phyloP scores from a whole-genome alignment of 2,329 filamentous ascomycete genomes.

The Ascochyta viciae-villosae region DNA sequence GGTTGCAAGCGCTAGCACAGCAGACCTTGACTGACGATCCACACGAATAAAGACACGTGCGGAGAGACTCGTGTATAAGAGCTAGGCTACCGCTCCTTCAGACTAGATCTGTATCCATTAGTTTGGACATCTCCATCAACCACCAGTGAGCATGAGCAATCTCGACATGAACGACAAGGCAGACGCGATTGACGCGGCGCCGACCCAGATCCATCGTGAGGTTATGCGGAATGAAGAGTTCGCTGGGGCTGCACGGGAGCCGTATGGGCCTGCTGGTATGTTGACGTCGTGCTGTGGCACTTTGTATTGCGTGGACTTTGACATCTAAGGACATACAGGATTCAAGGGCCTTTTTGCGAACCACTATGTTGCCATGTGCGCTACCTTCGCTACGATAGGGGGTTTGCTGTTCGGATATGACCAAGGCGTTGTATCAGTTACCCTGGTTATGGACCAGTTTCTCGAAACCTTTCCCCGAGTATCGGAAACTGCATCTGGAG shows the following conservation, averaged over 20 bases:
- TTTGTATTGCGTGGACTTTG: not conserved
- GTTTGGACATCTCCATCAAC: constrained; percentile 1
- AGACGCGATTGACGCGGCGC: constrained; percentile 29
- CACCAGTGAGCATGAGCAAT: constrained; percentile 11
- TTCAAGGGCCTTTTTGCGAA: constrained; percentile 57
- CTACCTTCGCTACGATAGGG: constrained; percentile 59
- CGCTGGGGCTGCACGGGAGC: constrained; percentile 28
- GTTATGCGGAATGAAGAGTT: constrained; percentile 12
- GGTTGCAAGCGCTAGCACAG: not conserved
- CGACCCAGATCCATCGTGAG: constrained; percentile 33
- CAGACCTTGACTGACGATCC: constrained; percentile 1
- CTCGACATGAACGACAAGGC: constrained; percentile 19
- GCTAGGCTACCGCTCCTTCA: not conserved
- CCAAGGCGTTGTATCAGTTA: constrained; percentile 55
- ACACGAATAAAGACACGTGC: not conserved
- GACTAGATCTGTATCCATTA: constrained; percentile 1
- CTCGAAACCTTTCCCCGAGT: constrained; percentile 55
- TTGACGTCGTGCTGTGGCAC: not conserved
- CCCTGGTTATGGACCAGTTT: constrained; percentile 62
- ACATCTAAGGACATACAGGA: constrained; percentile 36
- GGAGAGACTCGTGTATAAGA: constrained; percentile 5
- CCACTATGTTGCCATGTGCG: constrained; percentile 60
- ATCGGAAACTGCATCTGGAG: constrained; percentile 50
- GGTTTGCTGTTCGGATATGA: constrained; percentile 61
- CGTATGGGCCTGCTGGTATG: constrained; percentile 44